Conservation (phyloP, 495 filamentous ascomycete genomes). For the Rusavskia elegans region DNA sequence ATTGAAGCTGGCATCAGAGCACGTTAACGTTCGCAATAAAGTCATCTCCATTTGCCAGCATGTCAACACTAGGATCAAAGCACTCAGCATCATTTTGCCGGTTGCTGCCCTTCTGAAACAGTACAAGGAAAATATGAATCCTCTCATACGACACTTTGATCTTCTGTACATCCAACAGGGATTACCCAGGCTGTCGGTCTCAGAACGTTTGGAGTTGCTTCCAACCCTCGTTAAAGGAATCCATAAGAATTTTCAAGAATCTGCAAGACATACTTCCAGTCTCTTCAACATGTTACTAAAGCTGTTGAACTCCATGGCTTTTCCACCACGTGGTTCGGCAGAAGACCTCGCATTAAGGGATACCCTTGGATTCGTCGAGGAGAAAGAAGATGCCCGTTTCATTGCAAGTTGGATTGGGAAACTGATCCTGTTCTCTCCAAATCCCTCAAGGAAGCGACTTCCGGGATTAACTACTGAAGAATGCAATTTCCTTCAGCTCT, state of each 20-base stretch:
- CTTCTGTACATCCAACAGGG: slow-evolving; percentile 80
- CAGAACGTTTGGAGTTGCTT: slow-evolving; percentile 50
- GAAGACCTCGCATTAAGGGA: slow-evolving; percentile 58
- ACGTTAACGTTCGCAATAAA: slow-evolving; percentile 70
- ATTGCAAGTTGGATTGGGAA: slow-evolving; percentile 65
- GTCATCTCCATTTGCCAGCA: slow-evolving; percentile 65
- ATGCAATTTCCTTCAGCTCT: slow-evolving; percentile 55
- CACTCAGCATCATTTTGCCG: slow-evolving; percentile 58
- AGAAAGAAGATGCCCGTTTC: slow-evolving; percentile 50
- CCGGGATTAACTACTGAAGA: slow-evolving; percentile 59
- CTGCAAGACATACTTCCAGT: slow-evolving; percentile 44
- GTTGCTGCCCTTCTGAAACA: slow-evolving; percentile 72
- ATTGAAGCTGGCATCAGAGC: slow-evolving; percentile 68
- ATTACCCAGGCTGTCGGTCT: slow-evolving; percentile 44
- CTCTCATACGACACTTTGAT: slow-evolving; percentile 77
- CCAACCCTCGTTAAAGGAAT: slow-evolving; percentile 60
- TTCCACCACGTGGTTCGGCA: slow-evolving; percentile 59
- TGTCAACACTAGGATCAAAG: slow-evolving; percentile 56
- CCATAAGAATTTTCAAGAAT: slow-evolving; percentile 40
- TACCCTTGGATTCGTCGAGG: slow-evolving; percentile 44
- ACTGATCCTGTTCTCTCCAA: slow-evolving; percentile 51
- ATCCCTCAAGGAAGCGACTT: slow-evolving; percentile 30
- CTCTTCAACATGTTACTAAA: slow-evolving; percentile 77
- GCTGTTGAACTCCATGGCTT: slow-evolving; percentile 49
- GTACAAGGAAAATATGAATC: slow-evolving; percentile 61